phyloP scores from a whole-genome alignment of 495 filamentous ascomycete species.

The Parathielavia appendiculata region DNA sequence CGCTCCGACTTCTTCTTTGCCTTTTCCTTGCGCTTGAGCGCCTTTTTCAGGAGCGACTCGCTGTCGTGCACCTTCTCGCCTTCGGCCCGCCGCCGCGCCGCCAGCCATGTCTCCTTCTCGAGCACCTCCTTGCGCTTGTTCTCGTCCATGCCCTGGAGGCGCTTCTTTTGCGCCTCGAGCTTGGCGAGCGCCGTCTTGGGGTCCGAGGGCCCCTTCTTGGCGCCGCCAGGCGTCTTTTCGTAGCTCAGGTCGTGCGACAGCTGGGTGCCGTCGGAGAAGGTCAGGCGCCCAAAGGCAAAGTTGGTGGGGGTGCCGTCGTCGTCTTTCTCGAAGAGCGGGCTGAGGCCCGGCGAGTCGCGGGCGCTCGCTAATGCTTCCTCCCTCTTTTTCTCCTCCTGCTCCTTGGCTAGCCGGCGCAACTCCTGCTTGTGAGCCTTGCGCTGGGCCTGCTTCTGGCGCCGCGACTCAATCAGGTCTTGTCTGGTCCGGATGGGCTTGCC shows the following conservation, averaged over 20 bases:
- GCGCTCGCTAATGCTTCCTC: conserved; percentile 63
- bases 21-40: conserved; percentile 85
- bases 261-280: conserved; percentile 78
- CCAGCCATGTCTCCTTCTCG: conserved; percentile 92
- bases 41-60: conserved; percentile 85
- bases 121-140: conserved; percentile 76
- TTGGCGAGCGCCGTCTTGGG: conserved; percentile 66
- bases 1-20: conserved; percentile 82
- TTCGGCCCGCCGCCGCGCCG: conserved; percentile 80
- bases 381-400: conserved; percentile 64
- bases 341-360: conserved; percentile 55
- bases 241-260: conserved; percentile 60
- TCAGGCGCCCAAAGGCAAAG: conserved; percentile 81
- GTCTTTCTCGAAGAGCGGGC: conserved; percentile 62
- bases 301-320: conserved; percentile 49
- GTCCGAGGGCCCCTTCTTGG: conserved; percentile 74
- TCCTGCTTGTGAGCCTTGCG: conserved; percentile 85
- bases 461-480: conserved; percentile 83
- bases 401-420: conserved; percentile 63
- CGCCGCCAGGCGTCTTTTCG: conserved; percentile 42
- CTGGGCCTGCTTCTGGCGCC: conserved; percentile 78
- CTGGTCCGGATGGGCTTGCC: conserved; percentile 73
- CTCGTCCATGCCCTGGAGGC: conserved; percentile 63
- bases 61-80: conserved; percentile 90
- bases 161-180: conserved; percentile 64